Conservation (phyloP, 2,329 filamentous ascomycete species). For the Rosellinia necatrix region DNA sequence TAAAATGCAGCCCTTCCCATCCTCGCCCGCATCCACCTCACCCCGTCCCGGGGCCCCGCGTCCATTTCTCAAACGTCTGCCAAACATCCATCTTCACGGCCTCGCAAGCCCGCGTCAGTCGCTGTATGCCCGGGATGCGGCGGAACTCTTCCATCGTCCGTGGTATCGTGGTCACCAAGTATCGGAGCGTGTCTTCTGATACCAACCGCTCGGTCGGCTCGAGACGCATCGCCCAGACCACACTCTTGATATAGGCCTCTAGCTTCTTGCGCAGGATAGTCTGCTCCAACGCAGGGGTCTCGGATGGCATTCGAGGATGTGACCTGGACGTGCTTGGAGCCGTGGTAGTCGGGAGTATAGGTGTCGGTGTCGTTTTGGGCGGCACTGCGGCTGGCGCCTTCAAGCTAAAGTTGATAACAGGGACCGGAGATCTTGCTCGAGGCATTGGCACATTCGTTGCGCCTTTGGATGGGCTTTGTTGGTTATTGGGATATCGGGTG, state of each 20-base stretch:
- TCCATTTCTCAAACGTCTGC: conserved; percentile 20
- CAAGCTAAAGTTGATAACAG: not conserved
- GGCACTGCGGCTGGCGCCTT: not conserved
- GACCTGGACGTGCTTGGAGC: not conserved
- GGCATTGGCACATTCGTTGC: not conserved
- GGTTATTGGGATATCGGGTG: not conserved
- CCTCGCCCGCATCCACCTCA: not conserved
- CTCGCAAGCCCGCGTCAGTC: conserved; percentile 8
- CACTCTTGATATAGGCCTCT: conserved; percentile 19
- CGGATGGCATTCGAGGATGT: not conserved
- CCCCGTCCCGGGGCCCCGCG: not conserved
- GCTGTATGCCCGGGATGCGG: conserved; percentile 5
- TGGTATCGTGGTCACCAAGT: conserved; percentile 10
- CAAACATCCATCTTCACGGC: conserved; percentile 16
- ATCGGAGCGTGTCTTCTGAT: conserved; percentile 8
- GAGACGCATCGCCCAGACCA: conserved; percentile 12
- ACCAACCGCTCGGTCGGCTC: conserved; percentile 11
- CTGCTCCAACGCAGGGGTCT: not conserved
- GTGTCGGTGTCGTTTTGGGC: not conserved
- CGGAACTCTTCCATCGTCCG: conserved; percentile 16
- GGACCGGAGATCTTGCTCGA: not conserved
- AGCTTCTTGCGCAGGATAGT: conserved; percentile 17
- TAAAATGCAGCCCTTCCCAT: not conserved
- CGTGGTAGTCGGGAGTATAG: not conserved
- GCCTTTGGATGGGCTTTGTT: not conserved